These are phyloP conservation scores for Leptodermis oblonga DNA, from an alignment of 257 asterid species.

Conservation along the genomic window DNA sequence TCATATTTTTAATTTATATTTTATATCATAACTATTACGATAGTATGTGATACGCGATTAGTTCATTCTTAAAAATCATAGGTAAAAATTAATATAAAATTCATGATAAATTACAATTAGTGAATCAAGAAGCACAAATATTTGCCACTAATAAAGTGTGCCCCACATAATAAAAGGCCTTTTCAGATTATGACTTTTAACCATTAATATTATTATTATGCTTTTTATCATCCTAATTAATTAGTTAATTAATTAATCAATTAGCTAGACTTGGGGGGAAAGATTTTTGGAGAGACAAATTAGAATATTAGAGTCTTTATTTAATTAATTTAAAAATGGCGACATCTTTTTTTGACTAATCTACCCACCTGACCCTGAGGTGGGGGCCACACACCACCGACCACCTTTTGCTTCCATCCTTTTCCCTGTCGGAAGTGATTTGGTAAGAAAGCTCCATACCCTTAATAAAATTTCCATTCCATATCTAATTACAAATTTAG, in stretches of 20 bases:
- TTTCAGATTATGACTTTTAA: conserved; percentile 4
- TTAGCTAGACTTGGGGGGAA: neutral
- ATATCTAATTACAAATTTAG: neutral
- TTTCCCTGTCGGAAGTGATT: neutral
- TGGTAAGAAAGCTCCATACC: neutral
- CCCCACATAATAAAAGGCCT: neutral
- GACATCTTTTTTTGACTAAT: conserved; percentile 1
- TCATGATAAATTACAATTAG: no score
- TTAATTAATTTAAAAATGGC: no score
- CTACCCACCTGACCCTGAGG: neutral
- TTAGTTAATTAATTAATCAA: no score
- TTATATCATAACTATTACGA: no score
- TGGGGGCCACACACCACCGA: conserved; percentile 4
- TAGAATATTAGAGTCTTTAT: no score
- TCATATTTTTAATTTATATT: no score
- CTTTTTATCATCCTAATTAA: neutral
- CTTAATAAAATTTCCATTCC: no score
- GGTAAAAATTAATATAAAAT: no score
- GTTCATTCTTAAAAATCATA: no score
- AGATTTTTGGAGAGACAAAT: neutral
- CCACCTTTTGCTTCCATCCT: neutral
- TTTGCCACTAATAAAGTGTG: neutral
- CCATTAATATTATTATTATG: neutral
- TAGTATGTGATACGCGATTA: no score
- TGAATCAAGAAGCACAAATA: neutral